These are phyloP conservation scores for Candida tallmaniae DNA, from an alignment of 805 yeast species.

Conservation along the genomic window DNA sequence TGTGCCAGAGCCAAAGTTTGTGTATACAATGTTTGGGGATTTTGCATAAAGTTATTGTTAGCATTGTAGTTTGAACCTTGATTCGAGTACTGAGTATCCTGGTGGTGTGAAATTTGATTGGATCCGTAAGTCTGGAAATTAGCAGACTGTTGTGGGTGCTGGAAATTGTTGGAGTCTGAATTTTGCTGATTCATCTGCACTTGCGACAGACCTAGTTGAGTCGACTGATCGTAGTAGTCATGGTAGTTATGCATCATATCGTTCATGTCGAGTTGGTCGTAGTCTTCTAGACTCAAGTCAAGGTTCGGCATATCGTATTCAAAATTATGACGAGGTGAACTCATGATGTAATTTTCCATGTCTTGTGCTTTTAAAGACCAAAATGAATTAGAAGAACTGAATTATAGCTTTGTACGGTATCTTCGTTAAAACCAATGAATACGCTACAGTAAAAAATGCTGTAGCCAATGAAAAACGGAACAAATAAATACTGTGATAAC, in stretches of 20 bases:
- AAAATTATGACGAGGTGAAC: constrained; percentile 12
- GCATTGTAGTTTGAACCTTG: not conserved
- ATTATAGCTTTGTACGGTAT: no score
- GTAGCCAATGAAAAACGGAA: no score
- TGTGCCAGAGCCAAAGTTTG: not conserved
- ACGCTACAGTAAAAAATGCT: no score
- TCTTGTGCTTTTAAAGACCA: not conserved
- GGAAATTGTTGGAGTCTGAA: not conserved
- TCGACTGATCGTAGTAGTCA: constrained; percentile 1
- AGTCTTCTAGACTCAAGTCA: constrained; percentile 7
- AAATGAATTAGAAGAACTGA: not conserved
- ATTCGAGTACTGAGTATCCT: not conserved
- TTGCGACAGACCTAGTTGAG: not conserved
- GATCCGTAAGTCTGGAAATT: not conserved
- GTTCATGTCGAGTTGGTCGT: constrained; percentile 8
- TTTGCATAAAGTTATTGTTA: not conserved
- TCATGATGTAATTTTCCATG: constrained; percentile 14
- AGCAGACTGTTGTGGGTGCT: not conserved
- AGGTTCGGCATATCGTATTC: constrained; percentile 10
- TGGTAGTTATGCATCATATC: constrained; percentile 3
- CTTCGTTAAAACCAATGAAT: no score
- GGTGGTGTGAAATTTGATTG: no score
- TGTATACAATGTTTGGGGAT: not conserved
- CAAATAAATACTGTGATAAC: no score
- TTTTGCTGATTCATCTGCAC: not conserved